phyloP scores from a whole-genome alignment of 1,139 yeast species.

The Sugiyamaella xylanicola region DNA sequence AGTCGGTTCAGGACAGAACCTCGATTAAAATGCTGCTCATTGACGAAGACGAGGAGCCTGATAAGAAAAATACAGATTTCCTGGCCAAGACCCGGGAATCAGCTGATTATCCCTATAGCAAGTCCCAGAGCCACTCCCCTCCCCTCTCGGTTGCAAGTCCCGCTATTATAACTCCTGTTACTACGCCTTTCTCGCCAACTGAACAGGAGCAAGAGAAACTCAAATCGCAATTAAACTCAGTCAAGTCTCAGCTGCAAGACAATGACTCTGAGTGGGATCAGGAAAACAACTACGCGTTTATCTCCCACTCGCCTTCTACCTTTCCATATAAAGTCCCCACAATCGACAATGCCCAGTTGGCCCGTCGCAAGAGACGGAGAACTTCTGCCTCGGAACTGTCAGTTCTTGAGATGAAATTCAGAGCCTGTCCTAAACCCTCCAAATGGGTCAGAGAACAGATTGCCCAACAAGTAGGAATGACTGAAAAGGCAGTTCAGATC shows the following conservation, averaged over 20 bases:
- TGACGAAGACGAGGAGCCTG: slow-evolving; percentile 12
- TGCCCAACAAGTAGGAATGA: slow-evolving; percentile 80
- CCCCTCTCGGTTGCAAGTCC: slow-evolving; percentile 1
- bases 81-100: background rate
- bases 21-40: slow-evolving; percentile 20
- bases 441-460: slow-evolving; percentile 72
- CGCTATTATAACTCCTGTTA: slow-evolving; percentile 20
- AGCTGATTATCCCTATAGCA: background rate
- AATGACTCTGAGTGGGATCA: background rate
- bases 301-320: slow-evolving; percentile 78
- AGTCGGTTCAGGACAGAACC: slow-evolving; percentile 8
- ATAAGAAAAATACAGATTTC: background rate
- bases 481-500: slow-evolving; percentile 95
- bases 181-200: slow-evolving; percentile 24
- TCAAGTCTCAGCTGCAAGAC: slow-evolving; percentile 5
- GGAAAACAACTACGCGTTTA: slow-evolving; percentile 61
- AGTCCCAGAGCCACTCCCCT: background rate
- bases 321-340: slow-evolving; percentile 81
- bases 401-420: slow-evolving; percentile 78
- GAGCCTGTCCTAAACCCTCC: slow-evolving; percentile 77
- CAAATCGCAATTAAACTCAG: slow-evolving; percentile 18
- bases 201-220: slow-evolving; percentile 19
- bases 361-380: slow-evolving; percentile 92
- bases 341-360: slow-evolving; percentile 85
- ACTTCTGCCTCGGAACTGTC: slow-evolving; percentile 85